Base-by-base conservation (phyloP, 1,139 yeast species). In the Candida sojae region DNA sequence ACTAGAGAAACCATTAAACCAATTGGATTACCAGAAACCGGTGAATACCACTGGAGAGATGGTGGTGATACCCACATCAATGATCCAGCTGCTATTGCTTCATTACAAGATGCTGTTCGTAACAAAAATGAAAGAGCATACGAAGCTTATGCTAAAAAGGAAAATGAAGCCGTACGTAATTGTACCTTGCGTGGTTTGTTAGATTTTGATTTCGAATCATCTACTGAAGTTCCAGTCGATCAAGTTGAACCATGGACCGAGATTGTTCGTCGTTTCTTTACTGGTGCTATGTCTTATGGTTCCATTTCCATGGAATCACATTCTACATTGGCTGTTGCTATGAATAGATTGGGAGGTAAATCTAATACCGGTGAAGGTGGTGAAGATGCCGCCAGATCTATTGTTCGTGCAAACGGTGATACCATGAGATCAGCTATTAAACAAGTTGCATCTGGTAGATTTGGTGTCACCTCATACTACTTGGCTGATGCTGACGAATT, bases 221-320 rank as follows among this genome's bases (percentile, higher is more conserved):
- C 90, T 1, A 78, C 76, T 5, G 79, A 93, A 6, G 95, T 93
- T 50, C 98, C 98, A 48, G 73, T 93, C 55, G 99, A 93, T 62
- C 98, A 93, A 73, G 99, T 93, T 57, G 99, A 93, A 74, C 99
- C 99, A 44, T 93, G 99, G 99, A 93, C 98, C 39, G 99, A 92
- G 68, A 93, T 93, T 67, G 99, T 92, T 36, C 86, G 97, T 63
- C 84, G 99, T 62, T 93, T 93, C 66, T 93, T 92, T 58, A 92
- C 99, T 30, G 99, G 99, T 75, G 99, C 99, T 51, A 93, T 93
- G 99, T 91, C 97, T 5, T 93, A 93, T 63, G 99, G 99, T 63
- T 92, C 98, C 46, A 93, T 93, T 65, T 92, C 98, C 7, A 88
- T 92, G 96, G 99, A 93, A 71, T 91, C 97, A 2, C 99, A 93